Percentiles rank a stretch among this genome's conserved stretches.
Conservation (phyloP, 371 early-diverging fungal species). For the Zychaea mexicana region DNA sequence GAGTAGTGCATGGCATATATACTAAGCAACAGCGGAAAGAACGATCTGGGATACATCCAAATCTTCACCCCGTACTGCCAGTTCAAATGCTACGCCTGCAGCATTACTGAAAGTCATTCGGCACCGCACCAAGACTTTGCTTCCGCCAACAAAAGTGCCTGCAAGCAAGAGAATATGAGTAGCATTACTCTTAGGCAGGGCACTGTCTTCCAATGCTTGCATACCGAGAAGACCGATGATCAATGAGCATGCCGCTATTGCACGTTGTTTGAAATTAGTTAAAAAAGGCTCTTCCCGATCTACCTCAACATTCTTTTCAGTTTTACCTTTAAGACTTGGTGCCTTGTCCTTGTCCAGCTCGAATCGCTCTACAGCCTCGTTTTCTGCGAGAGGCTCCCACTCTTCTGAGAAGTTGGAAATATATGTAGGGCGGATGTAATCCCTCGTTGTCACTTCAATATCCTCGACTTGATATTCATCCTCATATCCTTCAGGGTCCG, state of each 20-base stretch:
- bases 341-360: constrained; percentile 71
- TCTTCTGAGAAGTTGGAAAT: constrained; percentile 69
- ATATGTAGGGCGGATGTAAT: constrained; percentile 90
- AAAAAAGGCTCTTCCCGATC: too few relatives aligned
- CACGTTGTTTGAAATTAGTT: too few relatives aligned
- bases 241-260: constrained; percentile 63
- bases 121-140: constrained; percentile 74
- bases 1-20: background rate
- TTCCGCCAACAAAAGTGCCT: constrained; percentile 85
- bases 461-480: constrained; percentile 95
- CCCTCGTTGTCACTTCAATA: constrained; percentile 80
- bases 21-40: constrained; percentile 71
- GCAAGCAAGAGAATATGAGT: constrained; percentile 86
- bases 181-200: constrained; percentile 71
- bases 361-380: constrained; percentile 87
- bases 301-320: background rate
- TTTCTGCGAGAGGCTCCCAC: constrained; percentile 78
- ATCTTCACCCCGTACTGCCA: constrained; percentile 80
- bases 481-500: constrained; percentile 92
- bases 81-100: constrained; percentile 89
- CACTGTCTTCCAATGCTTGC: constrained; percentile 78
- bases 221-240: constrained; percentile 84
- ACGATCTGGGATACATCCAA: constrained; percentile 72
- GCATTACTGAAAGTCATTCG: constrained; percentile 87
- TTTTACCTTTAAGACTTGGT: constrained; percentile 64